Base-by-base conservation (phyloP, 1,284 basidiomycete species). In the Gomphus bonarii region DNA sequence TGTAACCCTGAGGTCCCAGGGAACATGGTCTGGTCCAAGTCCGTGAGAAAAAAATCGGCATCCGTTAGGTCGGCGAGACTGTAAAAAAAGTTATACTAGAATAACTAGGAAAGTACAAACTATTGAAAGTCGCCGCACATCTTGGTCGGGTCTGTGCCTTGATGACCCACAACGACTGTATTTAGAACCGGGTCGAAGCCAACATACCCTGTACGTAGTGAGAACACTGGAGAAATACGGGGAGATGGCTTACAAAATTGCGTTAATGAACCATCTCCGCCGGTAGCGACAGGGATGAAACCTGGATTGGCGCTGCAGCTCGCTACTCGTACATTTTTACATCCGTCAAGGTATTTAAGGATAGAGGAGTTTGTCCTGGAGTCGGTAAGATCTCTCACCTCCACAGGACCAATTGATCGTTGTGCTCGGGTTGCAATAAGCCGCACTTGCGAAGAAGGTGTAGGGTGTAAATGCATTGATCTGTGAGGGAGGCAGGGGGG, bases 371-470 rank as follows among this genome's bases (percentile, higher is more conserved):
- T 38, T 16, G 3, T 12, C 18, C 42, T 31, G 4, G 31, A 10
- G 31, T 5, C 73, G 22, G 38, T 3, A 40, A 16, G 38, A 40
- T n/a, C 12, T n/a, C 38, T 16, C 59, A 80, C 80, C 63, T 65
- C 85, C 84, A 66, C 83, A 85, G 42, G 66, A 68, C 83, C 84
- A 86, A 9, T 71, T 66, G 25, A 73, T 61, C 7, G 78, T 80
- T 30, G 63, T 59, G 0, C 70, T 62, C 0, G 80, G 67, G 3
- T 64, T 7, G 61, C 84, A 86, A 64, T 81, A 81, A 1, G 73
- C 79, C 1, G 80, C 71, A 53, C 73, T 74, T 2, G 82, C 80
- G 63, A 76, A 84, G 64, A 69, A 72, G 0, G 78, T 75, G 66
- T 75, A 85, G 0, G 80, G 75, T 49, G 67, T 76, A 69, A 75